A percentile compares a stretch with the other conserved stretches of the same genome.
Conservation (phyloP, 805 yeast genomes). For the Hanseniaspora lachancei region DNA sequence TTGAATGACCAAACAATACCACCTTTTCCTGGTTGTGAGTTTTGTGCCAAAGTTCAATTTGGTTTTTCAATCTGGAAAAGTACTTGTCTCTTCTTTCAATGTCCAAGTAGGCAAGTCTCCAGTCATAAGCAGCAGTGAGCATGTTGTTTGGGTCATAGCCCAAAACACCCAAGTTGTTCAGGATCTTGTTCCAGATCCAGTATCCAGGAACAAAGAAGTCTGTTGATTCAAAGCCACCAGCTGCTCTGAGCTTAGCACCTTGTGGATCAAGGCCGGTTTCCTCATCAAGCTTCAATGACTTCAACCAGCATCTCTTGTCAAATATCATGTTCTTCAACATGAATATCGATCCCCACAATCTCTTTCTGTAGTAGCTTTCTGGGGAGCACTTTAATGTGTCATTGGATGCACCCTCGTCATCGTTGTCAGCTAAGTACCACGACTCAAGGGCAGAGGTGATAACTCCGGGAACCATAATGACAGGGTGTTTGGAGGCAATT, state of each 20-base stretch:
- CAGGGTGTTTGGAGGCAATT: slow-evolving; percentile 53
- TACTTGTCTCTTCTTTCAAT: slow-evolving; percentile 77
- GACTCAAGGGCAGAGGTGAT: slow-evolving; percentile 89
- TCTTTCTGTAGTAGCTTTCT: slow-evolving; percentile 70
- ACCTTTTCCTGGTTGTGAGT: slow-evolving; percentile 46
- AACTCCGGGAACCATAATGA: slow-evolving; percentile 90
- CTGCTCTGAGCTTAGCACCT: slow-evolving; percentile 66
- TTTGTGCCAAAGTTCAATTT: slow-evolving; percentile 49
- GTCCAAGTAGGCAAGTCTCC: slow-evolving; percentile 87
- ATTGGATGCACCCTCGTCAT: slow-evolving; percentile 26
- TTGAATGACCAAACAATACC: slow-evolving; percentile 79
- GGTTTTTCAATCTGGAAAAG: slow-evolving; percentile 60
- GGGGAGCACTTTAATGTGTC: slow-evolving; percentile 47
- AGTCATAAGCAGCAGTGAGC: slow-evolving; percentile 87
- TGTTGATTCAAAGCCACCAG: slow-evolving; percentile 93
- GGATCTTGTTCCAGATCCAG: slow-evolving; percentile 95
- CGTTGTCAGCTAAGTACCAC: slow-evolving; percentile 70
- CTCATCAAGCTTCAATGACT: slow-evolving; percentile 78
- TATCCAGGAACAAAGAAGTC: slow-evolving; percentile 95
- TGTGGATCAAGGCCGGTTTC: slow-evolving; percentile 90
- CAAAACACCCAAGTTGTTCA: slow-evolving; percentile 87
- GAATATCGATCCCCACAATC: slow-evolving; percentile 94
- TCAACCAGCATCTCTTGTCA: slow-evolving; percentile 87
- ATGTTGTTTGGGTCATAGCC: slow-evolving; percentile 88
- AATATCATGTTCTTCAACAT: slow-evolving; percentile 87